Base-by-base conservation (phyloP, 768 basidiomycete genomes). In the Exsudoporus frostii region DNA sequence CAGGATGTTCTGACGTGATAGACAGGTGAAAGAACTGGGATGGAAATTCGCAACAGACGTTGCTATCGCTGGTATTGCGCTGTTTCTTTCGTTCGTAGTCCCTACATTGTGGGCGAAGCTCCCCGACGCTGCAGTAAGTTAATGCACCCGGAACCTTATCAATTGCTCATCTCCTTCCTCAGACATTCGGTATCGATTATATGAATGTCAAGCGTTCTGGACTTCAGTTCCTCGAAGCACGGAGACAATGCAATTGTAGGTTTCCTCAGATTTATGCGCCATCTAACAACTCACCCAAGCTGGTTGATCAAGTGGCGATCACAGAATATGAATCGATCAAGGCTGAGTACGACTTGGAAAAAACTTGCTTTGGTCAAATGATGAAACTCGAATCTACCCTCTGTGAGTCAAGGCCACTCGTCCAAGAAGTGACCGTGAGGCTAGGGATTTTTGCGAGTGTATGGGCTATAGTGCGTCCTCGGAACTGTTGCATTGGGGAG, bases 381-480 rank as follows among this genome's bases (percentile, higher is more conserved):
- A 19, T 50, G 34, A 50, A 52, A 27, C 45, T 63, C 0, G 54
- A 63, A 29, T n/a, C 50, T 8, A 43, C 50, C 11, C 53, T 63
- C 9, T 48, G 45, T 7, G 47, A 54, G 4, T 25, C 62, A 10
- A 39, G 45, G 15, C 62, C 61, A 22, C 51, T 60, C 43, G 50
- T 63, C 36, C 58, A 60, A 20, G 61, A 63, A 7, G 58, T 63
- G 30, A 60, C 55, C 3, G 36, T 8, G 24, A 63, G 57, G 20
- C 53, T 63, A 3, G 58, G 61, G 3, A 48, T 64, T 4, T 63
- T 63, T 41, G 58, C 54, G 27, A 54, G 32, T 3, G 61, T 64
- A 3, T 63, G 61, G 58, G 56, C 61, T 6, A 56, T 60, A 13
- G 60, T 63, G 45, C 27, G 59, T 57, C 29, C 29, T n/a, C 11